Evolutionary conservation across 1,139 yeast genomes (phyloP), one percentile per base, ranked within the genome.

Genomic region (Lodderomyces parapsilosis): DNA sequence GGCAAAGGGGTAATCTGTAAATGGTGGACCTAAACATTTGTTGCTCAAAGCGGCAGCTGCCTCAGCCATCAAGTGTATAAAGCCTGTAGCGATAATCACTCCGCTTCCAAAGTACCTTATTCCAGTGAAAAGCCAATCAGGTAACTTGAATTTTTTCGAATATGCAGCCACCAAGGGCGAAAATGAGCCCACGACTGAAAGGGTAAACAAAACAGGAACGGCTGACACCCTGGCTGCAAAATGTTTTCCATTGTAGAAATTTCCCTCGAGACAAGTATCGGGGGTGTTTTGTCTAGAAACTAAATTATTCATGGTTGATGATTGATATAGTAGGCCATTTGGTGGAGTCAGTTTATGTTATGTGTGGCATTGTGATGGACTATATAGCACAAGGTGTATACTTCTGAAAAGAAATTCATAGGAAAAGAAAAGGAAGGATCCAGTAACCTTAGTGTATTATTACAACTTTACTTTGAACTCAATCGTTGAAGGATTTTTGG

Each of bases 11-110:
- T 66, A 68, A 10, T 58, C 65, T 1, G 45, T 50, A 44, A 60
- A 62, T 1, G 54, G 51, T 0, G 59, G 61, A 4, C 67, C 69
- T 22, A 68, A 53, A 45, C 73, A 66, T 7, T 55, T 58, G 38
- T 62, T 52, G 2, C 55, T 47, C 10, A 68, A 55, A 2, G 59
- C 50, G 19, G 47, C 50, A 25, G 50, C 49, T 1, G 67, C 60
- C 36, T 65, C 70, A 0, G 68, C 67, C 27, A 66, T 48, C 27
- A 66, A 51, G 44, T 66, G 71, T 30, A 65, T 59, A 41, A 63
- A 66, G 5, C 66, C 71, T 3, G 71, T 66, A 6, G 70, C 65
- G 6, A 65, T 56, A 43, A 66, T 66, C 18, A 66, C 71, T 1
- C 71, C 71, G 41, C 63, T 59, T 4, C 71, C 71, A 27, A 66